Conservation (phyloP, 116 monocot genomes). For the Dioscorea cayenensis region DNA sequence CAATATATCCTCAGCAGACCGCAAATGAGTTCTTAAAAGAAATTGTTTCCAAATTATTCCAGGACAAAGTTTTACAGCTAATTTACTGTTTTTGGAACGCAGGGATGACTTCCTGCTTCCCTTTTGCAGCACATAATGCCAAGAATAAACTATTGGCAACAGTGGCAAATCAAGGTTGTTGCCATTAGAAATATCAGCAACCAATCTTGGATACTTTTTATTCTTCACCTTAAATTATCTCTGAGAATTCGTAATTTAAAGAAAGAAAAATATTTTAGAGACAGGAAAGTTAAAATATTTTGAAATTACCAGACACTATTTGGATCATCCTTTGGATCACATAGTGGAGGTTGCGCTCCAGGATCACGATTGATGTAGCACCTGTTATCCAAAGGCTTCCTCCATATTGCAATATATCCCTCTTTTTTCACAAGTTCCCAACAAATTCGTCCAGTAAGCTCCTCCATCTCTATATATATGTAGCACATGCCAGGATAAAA, state of each 20-base stretch:
- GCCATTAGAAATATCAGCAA: no score
- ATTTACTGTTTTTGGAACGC: no score
- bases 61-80: no score
- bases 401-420: conserved; percentile 95
- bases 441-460: conserved; percentile 72
- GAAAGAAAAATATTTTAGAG: neutral
- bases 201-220: no score
- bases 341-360: conserved; percentile 59
- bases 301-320: conserved; percentile 70
- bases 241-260: neutral
- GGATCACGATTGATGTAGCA: conserved; percentile 56
- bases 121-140: no score
- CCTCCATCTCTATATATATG: conserved; percentile 69
- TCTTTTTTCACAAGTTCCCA: conserved; percentile 94
- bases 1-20: no score
- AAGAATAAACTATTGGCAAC: no score
- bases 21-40: no score
- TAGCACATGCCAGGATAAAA: neutral
- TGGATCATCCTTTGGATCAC: conserved; percentile 67
- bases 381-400: conserved; percentile 78
- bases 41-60: no score
- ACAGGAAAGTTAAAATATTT: neutral
- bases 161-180: no score
- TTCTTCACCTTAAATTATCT: neutral
- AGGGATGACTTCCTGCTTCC: no score